A percentile compares a stretch with the other conserved stretches of the same genome.
phyloP scores from a whole-genome alignment of 169 alveolate genomes.

The Cryptosporidium ryanae region DNA sequence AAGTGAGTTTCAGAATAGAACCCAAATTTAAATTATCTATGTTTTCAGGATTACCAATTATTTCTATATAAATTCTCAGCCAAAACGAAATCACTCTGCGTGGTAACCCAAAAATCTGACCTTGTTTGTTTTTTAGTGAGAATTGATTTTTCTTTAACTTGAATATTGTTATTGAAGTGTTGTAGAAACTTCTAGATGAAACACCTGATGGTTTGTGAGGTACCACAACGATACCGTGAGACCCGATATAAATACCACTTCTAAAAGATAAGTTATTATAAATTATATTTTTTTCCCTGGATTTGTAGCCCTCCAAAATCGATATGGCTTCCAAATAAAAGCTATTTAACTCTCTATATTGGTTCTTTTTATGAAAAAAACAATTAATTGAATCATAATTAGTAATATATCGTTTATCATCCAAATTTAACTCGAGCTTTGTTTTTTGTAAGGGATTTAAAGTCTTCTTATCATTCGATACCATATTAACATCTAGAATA shows the following conservation, averaged over 20 bases:
- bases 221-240: slow-evolving; percentile 21
- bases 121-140: neutral
- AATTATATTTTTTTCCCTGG: neutral
- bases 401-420: neutral
- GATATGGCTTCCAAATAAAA: slow-evolving; percentile 16
- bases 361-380: neutral
- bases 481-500: neutral
- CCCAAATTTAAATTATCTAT: neutral
- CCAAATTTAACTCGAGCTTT: neutral
- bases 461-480: neutral
- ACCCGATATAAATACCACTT: slow-evolving; percentile 59
- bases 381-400: neutral
- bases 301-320: neutral
- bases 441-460: too few species aligned
- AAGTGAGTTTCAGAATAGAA: slow-evolving; percentile 8
- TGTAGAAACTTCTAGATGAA: neutral
- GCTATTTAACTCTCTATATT: neutral
- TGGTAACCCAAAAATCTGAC: neutral
- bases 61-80: slow-evolving; percentile 21
- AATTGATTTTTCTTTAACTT: slow-evolving; percentile 1
- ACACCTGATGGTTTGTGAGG: slow-evolving; percentile 20
- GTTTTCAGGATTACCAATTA: slow-evolving; percentile 30
- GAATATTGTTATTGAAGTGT: slow-evolving; percentile 25
- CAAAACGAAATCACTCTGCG: slow-evolving; percentile 39
- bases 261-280: slow-evolving; percentile 30